These are phyloP conservation scores for Scedosporium apiospermum DNA, from an alignment of 2,329 filamentous ascomycete species.

Conservation along the genomic window DNA sequence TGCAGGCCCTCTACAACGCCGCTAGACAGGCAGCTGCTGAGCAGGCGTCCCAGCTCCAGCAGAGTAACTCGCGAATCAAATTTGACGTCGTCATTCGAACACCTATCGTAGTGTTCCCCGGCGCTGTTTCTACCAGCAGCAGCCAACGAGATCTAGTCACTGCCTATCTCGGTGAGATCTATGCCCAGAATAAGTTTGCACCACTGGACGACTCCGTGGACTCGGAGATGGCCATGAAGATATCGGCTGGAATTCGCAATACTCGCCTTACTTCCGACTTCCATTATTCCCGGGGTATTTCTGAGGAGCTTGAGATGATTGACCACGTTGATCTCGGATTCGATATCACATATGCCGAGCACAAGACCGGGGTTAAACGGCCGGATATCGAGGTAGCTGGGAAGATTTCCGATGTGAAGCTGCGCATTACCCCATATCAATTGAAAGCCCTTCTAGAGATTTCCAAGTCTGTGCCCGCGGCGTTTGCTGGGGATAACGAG, in stretches of 20 bases:
- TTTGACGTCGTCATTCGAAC: slow-evolving; percentile 92
- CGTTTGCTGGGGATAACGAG: slow-evolving; percentile 68
- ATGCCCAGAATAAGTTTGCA: slow-evolving; percentile 87
- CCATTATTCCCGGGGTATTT: slow-evolving; percentile 60
- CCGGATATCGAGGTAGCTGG: slow-evolving; percentile 90
- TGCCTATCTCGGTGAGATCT: slow-evolving; percentile 93
- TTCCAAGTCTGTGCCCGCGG: slow-evolving; percentile 76
- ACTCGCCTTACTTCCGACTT: slow-evolving; percentile 85
- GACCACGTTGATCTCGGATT: slow-evolving; percentile 94
- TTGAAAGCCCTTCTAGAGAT: slow-evolving; percentile 83
- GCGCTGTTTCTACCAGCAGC: slow-evolving; percentile 52
- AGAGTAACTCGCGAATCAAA: slow-evolving; percentile 81
- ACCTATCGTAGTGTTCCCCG: slow-evolving; percentile 90
- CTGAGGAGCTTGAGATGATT: slow-evolving; percentile 90
- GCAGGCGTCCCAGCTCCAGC: slow-evolving; percentile 86
- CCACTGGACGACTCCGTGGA: slow-evolving; percentile 69
- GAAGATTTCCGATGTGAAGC: slow-evolving; percentile 85
- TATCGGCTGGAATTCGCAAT: slow-evolving; percentile 85
- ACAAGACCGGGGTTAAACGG: slow-evolving; percentile 63
- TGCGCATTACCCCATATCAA: slow-evolving; percentile 83
- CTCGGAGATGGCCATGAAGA: slow-evolving; percentile 73
- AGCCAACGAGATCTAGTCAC: slow-evolving; percentile 74
- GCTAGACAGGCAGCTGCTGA: slow-evolving; percentile 89
- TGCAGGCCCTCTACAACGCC: slow-evolving; percentile 98
- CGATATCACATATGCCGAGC: slow-evolving; percentile 84